phyloP scores from a whole-genome alignment of 176 grass and related monocot genomes.

The Thinopyrum elongatum region DNA sequence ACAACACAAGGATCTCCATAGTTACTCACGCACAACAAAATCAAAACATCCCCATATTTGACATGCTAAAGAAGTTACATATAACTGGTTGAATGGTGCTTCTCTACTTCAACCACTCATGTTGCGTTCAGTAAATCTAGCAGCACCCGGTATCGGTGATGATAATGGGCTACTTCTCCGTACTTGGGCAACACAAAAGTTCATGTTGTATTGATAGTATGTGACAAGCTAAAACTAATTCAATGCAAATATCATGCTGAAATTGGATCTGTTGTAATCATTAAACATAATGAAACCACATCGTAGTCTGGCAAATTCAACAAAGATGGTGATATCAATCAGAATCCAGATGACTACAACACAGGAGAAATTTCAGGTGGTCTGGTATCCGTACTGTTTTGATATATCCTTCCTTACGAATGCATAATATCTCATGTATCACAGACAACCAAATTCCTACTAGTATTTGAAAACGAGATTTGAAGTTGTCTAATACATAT shows the following conservation, averaged over 20 bases:
- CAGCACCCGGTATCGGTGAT: neutral
- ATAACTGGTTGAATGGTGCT: neutral
- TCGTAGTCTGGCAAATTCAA: neutral
- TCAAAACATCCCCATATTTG: neutral
- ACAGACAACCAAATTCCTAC: neutral
- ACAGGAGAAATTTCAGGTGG: neutral
- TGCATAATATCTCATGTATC: neutral
- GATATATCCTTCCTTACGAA: neutral
- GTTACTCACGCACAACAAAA: conserved; percentile 12
- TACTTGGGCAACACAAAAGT: neutral
- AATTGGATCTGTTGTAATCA: neutral
- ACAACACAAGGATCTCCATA: conserved; percentile 11
- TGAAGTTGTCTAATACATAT: neutral
- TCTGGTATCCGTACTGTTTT: neutral
- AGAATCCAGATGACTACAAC: neutral
- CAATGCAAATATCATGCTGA: neutral
- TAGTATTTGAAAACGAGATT: neutral
- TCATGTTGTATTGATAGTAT: neutral
- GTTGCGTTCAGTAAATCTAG: neutral
- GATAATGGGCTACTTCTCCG: neutral
- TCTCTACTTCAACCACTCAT: neutral
- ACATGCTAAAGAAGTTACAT: neutral
- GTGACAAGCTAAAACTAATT: neutral
- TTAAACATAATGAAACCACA: neutral
- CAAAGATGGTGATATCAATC: conserved; percentile 1